Evolutionary conservation across 179 eudicot genomes (phyloP).

Genomic region (Beta corolliflora): DNA sequence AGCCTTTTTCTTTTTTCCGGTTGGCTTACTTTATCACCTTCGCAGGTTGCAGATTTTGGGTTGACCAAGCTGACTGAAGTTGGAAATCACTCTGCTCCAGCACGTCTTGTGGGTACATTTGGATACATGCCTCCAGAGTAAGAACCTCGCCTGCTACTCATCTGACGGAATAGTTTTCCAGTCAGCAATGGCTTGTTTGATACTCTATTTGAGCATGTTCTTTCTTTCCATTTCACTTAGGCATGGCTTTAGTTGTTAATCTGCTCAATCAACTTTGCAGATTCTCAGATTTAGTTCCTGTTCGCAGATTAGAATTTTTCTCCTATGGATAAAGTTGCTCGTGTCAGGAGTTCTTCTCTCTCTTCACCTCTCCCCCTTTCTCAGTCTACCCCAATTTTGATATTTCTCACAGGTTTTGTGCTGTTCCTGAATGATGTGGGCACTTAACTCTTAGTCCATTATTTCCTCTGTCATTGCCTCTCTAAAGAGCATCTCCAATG

Average conservation of each 20-base stretch:
- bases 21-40: constrained; percentile 12
- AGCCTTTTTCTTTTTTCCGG: neutral
- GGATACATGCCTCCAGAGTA: constrained; percentile 92
- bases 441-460: neutral
- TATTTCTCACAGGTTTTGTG: neutral
- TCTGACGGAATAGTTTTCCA: constrained; percentile 2
- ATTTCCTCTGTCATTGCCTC: neutral
- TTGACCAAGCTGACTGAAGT: constrained; percentile 70
- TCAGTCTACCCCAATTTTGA: too few species aligned
- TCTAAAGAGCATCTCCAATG: neutral
- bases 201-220: neutral
- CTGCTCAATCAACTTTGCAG: neutral
- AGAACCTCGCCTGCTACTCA: constrained; percentile 24
- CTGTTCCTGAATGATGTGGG: neutral
- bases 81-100: constrained; percentile 52
- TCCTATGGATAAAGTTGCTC: neutral
- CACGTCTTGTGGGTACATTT: constrained; percentile 71
- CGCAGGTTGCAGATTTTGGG: constrained; percentile 84
- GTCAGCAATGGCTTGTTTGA: neutral
- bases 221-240: neutral
- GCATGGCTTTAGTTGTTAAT: neutral
- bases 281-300: neutral
- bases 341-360: neutral
- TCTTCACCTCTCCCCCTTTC: neutral
- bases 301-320: neutral